A percentile compares a stretch with the other conserved stretches of the same genome.
Conservation (phyloP, 176 grass and related monocot species). For the Leersia perrieri region DNA sequence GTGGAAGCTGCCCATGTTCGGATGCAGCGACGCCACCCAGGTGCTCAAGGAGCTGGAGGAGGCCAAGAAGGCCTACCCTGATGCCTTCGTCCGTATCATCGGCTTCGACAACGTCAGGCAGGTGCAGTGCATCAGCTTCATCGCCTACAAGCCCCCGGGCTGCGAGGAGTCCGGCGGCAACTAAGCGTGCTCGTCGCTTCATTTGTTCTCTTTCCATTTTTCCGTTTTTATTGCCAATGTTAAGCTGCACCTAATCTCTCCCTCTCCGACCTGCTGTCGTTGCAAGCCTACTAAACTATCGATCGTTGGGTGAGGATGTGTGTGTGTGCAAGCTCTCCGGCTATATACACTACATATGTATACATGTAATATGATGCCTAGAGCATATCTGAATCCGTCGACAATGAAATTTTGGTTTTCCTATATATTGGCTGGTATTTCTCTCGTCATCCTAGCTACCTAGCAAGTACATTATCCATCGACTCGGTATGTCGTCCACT, state of each 20-base stretch:
- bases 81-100: conserved; percentile 47
- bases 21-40: conserved; percentile 63
- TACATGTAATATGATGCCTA: not conserved
- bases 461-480: no score
- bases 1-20: conserved; percentile 97
- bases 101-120: conserved; percentile 77
- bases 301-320: conserved; percentile 16
- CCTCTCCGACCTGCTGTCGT: not conserved
- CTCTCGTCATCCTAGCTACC: not conserved
- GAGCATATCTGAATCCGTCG: not conserved
- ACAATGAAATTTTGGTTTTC: not conserved
- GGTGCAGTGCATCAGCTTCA: conserved; percentile 74
- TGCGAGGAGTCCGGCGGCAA: not conserved
- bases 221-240: not conserved
- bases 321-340: conserved; percentile 8
- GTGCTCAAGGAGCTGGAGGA: conserved; percentile 56
- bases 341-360: conserved; percentile 25
- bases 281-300: conserved; percentile 1
- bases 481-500: not conserved
- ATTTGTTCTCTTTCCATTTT: not conserved
- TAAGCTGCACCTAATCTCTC: not conserved
- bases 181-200: not conserved
- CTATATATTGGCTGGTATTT: not conserved
- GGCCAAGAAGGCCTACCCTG: conserved; percentile 48
- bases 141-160: conserved; percentile 57